phyloP scores from a whole-genome alignment of 257 asterid genomes.

The Verbena officinalis region DNA sequence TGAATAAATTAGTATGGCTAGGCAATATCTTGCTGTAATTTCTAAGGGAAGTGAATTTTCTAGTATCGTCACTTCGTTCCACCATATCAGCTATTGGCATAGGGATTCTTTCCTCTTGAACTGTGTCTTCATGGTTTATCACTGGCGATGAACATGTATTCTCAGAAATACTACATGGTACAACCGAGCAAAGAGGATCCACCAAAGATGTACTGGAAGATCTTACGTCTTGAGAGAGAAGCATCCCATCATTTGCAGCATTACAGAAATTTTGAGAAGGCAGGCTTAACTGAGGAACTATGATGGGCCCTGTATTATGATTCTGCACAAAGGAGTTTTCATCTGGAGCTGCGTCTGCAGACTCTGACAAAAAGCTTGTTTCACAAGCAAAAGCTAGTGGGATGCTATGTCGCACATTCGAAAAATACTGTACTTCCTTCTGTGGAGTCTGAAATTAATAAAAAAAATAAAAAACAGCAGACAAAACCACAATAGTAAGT shows the following conservation, averaged over 20 bases:
- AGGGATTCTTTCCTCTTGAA: slow-evolving; percentile 30
- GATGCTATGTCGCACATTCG: slow-evolving; percentile 40
- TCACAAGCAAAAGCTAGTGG: slow-evolving; percentile 59
- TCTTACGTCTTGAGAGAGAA: slow-evolving; percentile 58
- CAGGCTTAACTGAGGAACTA: slow-evolving; percentile 60
- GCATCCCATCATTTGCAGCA: slow-evolving; percentile 34
- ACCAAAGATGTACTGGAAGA: slow-evolving; percentile 50
- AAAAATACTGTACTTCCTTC: slow-evolving; percentile 44
- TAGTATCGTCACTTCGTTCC: slow-evolving; percentile 40
- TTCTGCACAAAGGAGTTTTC: slow-evolving; percentile 56
- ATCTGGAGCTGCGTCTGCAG: slow-evolving; percentile 67
- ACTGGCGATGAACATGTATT: slow-evolving; percentile 42
- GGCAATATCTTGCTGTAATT: slow-evolving; percentile 46
- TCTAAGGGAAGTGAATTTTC: slow-evolving; percentile 51
- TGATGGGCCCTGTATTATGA: slow-evolving; percentile 38
- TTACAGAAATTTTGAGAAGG: slow-evolving; percentile 45
- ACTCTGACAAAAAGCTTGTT: slow-evolving; percentile 82
- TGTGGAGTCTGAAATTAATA: slow-evolving; percentile 30
- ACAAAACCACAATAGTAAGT: neutral
- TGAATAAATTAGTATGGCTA: slow-evolving; percentile 27
- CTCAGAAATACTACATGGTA: slow-evolving; percentile 79
- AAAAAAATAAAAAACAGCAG: slow-evolving; percentile 24
- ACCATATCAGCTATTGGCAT: slow-evolving; percentile 35
- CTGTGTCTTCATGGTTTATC: slow-evolving; percentile 32
- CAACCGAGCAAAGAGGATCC: slow-evolving; percentile 83